Evolutionary conservation across 2,329 filamentous ascomycete species (phyloP).

Genomic region (Hypoxylon sp.): DNA sequence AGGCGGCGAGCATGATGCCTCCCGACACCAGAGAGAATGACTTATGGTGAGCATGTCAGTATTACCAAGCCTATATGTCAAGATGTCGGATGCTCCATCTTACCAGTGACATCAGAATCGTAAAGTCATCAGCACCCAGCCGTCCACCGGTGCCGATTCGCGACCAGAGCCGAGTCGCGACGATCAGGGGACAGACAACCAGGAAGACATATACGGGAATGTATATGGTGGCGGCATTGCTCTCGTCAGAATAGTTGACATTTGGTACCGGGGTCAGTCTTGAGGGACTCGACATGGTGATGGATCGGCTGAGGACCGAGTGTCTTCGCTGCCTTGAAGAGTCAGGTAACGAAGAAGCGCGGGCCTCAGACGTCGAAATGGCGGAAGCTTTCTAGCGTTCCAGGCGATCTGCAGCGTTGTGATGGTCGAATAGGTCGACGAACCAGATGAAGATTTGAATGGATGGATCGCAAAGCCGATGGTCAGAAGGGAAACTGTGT

Average conservation of each 20-base stretch:
- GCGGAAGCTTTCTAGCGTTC: not conserved
- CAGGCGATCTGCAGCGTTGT: not conserved
- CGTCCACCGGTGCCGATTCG: slow-evolving; percentile 37
- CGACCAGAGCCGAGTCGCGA: slow-evolving; percentile 42
- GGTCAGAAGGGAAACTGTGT: not conserved
- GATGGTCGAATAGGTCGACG: not conserved
- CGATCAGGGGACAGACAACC: slow-evolving; percentile 39
- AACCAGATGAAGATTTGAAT: not conserved
- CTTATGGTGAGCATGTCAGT: slow-evolving; percentile 28
- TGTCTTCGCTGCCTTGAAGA: not conserved
- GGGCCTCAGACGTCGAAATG: not conserved
- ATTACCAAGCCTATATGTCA: not conserved
- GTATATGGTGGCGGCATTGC: slow-evolving; percentile 36
- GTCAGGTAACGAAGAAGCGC: not conserved
- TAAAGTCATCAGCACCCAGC: slow-evolving; percentile 43
- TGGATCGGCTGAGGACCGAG: not conserved
- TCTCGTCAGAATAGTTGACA: slow-evolving; percentile 17
- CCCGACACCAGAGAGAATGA: slow-evolving; percentile 38
- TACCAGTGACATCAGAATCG: slow-evolving; percentile 40
- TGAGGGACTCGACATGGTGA: slow-evolving; percentile 11
- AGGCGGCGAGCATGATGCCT: slow-evolving; percentile 40
- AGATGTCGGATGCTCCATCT: not conserved
- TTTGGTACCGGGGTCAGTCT: not conserved
- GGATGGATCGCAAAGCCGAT: not conserved
- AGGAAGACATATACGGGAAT: slow-evolving; percentile 40